Conservation (phyloP, 495 filamentous ascomycete genomes). For the Trichoderma asperelloides region DNA sequence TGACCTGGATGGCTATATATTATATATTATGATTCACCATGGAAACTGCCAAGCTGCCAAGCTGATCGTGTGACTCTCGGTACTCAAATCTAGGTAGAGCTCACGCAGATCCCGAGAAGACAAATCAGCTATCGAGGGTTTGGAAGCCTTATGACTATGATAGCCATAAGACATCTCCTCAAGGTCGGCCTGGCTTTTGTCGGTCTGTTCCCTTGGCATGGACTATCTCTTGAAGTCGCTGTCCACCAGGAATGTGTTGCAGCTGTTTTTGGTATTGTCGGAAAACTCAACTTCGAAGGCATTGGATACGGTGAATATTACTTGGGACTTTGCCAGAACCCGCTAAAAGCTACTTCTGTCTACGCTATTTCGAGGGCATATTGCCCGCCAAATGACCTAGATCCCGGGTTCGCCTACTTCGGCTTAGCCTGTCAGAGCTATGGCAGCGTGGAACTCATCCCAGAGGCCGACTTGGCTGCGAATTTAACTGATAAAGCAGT, state of each 20-base stretch:
- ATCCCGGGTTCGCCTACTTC: conserved; percentile 22
- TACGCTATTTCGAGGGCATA: conserved; percentile 31
- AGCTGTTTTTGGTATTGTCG: not conserved
- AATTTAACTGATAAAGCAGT: conserved; percentile 34
- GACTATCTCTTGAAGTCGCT: not conserved
- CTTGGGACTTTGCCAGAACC: conserved; percentile 28
- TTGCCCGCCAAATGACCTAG: conserved; percentile 23
- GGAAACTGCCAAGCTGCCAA: not conserved
- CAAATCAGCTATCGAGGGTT: not conserved
- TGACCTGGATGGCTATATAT: not conserved
- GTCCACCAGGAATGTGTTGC: not conserved
- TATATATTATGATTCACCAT: not conserved
- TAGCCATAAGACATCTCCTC: not conserved
- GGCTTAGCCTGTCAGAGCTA: conserved; percentile 22
- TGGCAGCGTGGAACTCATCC: conserved; percentile 22
- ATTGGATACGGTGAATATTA: conserved; percentile 19
- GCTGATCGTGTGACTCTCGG: not conserved
- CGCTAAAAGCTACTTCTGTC: conserved; percentile 28
- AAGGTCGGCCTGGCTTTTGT: not conserved
- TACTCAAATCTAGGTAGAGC: not conserved
- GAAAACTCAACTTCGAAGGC: conserved; percentile 29
- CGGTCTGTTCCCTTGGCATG: not conserved
- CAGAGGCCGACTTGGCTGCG: conserved; percentile 23
- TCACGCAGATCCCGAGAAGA: not conserved
- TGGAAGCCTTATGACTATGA: not conserved